Base-by-base conservation (phyloP, 2,329 filamentous ascomycete genomes). In the Sarocladium strictum region DNA sequence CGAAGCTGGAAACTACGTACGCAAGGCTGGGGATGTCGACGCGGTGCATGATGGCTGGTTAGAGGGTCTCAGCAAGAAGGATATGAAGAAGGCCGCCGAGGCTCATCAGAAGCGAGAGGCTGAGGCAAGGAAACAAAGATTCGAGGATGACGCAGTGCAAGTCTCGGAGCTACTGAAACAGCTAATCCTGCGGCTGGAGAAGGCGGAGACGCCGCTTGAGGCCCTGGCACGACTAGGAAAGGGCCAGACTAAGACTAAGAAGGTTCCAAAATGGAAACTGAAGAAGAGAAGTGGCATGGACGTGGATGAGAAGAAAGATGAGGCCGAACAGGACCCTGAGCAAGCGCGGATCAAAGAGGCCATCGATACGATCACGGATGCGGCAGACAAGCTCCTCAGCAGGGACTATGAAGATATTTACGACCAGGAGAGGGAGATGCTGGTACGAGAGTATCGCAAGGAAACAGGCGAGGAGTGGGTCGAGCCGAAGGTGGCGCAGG, bases 31-130 rank as follows among this genome's bases (percentile, higher is more conserved):
- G 9, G 94, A 99, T 63, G 90, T 90, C 1, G 91, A 97, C 62
- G 90, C 92, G 0, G 83, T 89, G 23, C 91, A 99, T 68, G 94
- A 99, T 72, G 81, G 81, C 29, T 99, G 94, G 94, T 73, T 99
- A 19, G 89, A 96, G 43, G 94, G 94, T 0, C 75, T 97, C 19
- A 94, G 87, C 61, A 97, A 96, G 68, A 96, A 93, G 69, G 91
- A 97, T 56, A 96, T 97, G 78, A 89, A 85, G 66, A 85, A 83
- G 58, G 94, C 94, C 0, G 90, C 86, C 38, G 90, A 89, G 59
- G 94, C 94, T 3, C 89, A 94, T 55, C 88, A 96, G 64, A 90
- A 86, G 71, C 81, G 92, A 27, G 90, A 96, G 58, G 83, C 83
- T 1, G 91, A 95, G 64, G 78, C 84, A 53, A 81, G 87, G 56